Evolutionary conservation across 352 stramenopile species (phyloP), one percentile per base, ranked within the genome.

Genomic region (Globisporangium iwayamae): DNA sequence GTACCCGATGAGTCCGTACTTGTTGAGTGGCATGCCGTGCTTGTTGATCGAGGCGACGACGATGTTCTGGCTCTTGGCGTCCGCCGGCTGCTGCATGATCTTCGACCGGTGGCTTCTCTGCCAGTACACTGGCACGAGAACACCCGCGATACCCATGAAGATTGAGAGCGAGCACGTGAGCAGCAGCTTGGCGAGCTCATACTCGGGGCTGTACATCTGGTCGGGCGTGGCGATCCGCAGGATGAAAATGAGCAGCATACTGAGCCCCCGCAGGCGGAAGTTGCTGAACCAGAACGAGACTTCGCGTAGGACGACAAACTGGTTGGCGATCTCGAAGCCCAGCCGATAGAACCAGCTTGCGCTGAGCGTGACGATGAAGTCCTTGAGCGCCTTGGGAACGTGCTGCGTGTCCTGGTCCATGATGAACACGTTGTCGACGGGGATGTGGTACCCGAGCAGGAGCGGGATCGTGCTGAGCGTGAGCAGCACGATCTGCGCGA

Each of bases 321-420:
- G 63, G 51, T 74, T 70, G 28, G 66, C 61, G n/a, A 58, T 57
- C 47, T 76, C 72, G 39, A 65, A 74, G 10, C 66, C 72, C 3
- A 79, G 20, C 3, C 69, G 72, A 41, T 70, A 62, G 58, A 76
- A 79, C 69, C 72, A 79, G 18, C 60, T 72, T 0, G 51, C 50
- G 32, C 69, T 72, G 6, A 72, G 41, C 4, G 62, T 67, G 46
- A 79, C 66, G 41, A 79, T 64, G n/a, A 63, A 10, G 8, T 79
- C 69, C 3, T 65, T 60, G 16, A 74, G 38, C n/a, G 47, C 2
- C 43, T 78, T 78, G 1, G 72, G 63, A 39, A 69, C 62, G 14
- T 60, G 14, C 11, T 56, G 20, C 6, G 41, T 47, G 3, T 54
- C 20, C 14, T 52, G 65, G 46, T 69, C 22, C 30, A 61, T 52